These are phyloP conservation scores for Candida ponderosae DNA, from an alignment of 805 yeast species.

Conservation along the genomic window DNA sequence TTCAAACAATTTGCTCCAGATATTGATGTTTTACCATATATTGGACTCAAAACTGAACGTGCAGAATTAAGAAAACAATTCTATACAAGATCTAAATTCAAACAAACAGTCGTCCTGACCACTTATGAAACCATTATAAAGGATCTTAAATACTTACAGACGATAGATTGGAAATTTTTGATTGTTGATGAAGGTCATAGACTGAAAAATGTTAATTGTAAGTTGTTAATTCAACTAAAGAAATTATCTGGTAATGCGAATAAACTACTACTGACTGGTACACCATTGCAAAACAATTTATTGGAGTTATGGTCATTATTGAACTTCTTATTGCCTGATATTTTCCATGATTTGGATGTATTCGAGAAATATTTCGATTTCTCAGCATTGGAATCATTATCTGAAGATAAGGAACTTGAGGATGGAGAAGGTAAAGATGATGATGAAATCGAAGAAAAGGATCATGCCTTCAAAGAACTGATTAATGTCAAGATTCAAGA, in stretches of 20 bases:
- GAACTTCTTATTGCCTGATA: slow-evolving; percentile 87
- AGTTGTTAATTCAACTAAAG: slow-evolving; percentile 65
- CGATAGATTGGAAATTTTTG: slow-evolving; percentile 66
- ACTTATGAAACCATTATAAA: slow-evolving; percentile 75
- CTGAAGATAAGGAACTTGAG: slow-evolving; percentile 23
- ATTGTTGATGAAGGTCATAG: slow-evolving; percentile 97
- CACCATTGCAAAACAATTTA: slow-evolving; percentile 89
- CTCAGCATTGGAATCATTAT: slow-evolving; percentile 41
- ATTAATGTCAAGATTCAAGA: slow-evolving; percentile 52
- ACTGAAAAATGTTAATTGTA: slow-evolving; percentile 75
- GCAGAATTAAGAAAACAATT: slow-evolving; percentile 28
- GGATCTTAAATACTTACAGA: slow-evolving; percentile 51
- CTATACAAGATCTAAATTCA: slow-evolving; percentile 10
- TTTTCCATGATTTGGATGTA: slow-evolving; percentile 80
- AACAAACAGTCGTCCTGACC: slow-evolving; percentile 55
- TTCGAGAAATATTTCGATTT: slow-evolving; percentile 95
- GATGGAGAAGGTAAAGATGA: slow-evolving; percentile 45
- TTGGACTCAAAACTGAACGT: slow-evolving; percentile 58
- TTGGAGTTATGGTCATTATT: slow-evolving; percentile 88
- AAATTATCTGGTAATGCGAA: slow-evolving; percentile 51
- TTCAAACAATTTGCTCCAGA: slow-evolving; percentile 66
- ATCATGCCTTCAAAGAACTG: slow-evolving; percentile 36
- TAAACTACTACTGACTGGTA: slow-evolving; percentile 83
- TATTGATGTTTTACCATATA: slow-evolving; percentile 53
- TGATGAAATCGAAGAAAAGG: slow-evolving; percentile 37